Evolutionary conservation across 2,329 filamentous ascomycete genomes (phyloP).

Genomic region (Cadophora luteo-olivacea): DNA sequence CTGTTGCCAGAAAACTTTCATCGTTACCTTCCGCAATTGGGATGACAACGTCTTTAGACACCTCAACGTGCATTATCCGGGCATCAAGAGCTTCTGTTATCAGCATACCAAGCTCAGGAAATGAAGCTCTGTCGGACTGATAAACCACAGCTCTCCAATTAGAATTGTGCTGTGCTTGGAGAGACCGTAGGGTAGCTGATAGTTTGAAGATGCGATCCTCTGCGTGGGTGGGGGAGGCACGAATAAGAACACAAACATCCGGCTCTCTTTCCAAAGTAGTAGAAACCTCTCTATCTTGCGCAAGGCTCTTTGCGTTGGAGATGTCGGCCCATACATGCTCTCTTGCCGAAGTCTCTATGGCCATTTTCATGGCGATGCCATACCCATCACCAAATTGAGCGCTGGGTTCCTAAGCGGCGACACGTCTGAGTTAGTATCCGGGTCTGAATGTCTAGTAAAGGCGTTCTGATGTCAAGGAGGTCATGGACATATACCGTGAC

Average conservation of each 20-base stretch:
- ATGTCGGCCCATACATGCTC: slow-evolving; percentile 26
- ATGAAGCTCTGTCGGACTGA: not conserved
- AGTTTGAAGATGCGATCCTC: slow-evolving; percentile 22
- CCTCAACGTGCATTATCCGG: slow-evolving; percentile 6
- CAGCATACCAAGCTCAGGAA: slow-evolving; percentile 6
- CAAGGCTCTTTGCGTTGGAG: not conserved
- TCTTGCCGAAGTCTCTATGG: slow-evolving; percentile 16
- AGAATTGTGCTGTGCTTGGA: slow-evolving; percentile 24
- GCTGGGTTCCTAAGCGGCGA: slow-evolving; percentile 18
- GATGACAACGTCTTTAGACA: slow-evolving; percentile 6
- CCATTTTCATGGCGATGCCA: slow-evolving; percentile 26
- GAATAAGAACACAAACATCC: slow-evolving; percentile 24
- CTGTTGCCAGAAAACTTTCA: slow-evolving; percentile 13
- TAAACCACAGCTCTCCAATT: slow-evolving; percentile 23
- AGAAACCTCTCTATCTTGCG: not conserved
- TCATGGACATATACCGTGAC: not conserved
- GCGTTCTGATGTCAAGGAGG: not conserved
- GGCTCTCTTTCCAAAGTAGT: slow-evolving; percentile 1
- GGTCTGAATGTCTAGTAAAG: not conserved
- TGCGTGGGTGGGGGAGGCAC: slow-evolving; percentile 10
- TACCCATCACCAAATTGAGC: slow-evolving; percentile 28
- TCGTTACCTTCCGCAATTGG: not conserved
- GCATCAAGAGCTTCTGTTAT: slow-evolving; percentile 21
- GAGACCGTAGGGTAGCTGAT: slow-evolving; percentile 23
- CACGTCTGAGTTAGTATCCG: not conserved